Evolutionary conservation across 768 basidiomycete species (phyloP), one percentile per base, ranked within the genome.

Genomic region (Boletus reticuloceps): DNA sequence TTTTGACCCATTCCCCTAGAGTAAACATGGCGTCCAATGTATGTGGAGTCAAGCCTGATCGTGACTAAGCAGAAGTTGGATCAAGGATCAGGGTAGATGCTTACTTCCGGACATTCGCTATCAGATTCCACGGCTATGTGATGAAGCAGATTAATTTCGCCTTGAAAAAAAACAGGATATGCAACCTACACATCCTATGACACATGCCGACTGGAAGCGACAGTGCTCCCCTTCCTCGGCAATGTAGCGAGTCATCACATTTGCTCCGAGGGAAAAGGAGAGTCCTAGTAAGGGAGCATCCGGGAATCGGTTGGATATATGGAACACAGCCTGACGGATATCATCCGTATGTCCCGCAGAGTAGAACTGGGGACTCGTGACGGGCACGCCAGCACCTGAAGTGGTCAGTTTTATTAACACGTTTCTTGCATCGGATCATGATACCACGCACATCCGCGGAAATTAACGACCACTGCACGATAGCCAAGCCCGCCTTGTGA

Each of bases 231-330:
- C 85, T 67, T 96, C 89, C 72, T 96, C 88, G 6, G 89, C 93
- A 48, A 95, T 74, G 70, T 97, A 97, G 58, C 91, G 81, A 34
- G 93, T 89, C 62, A 98, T 73, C 36, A 98, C 89, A 68, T 91
- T 93, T 41, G 94, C 90, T 41, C 96, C 97, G 37, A 99, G 82
- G 5, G 94, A 97, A 76, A 96, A 98, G 8, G 95, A 93, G 11
- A 97, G 72, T 14, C 91, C 96, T 17, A 96, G 72, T 37, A 98
- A 74, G 5, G 88, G 90, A 0, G 96, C 92, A 11, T 79, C 73
- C 3, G 96, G 95, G 63, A 86, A 95, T 56, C 70, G 67, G 46
- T 81, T 70, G 3, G 85, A 78, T 51, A 98, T 82, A 72, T 90
- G 88, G 61, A 88, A 77, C 47, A 97, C 68, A 1, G 91, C 89